Evolutionary conservation across 345 rosid species (phyloP).

Genomic region (Bruguiera parviflora): DNA sequence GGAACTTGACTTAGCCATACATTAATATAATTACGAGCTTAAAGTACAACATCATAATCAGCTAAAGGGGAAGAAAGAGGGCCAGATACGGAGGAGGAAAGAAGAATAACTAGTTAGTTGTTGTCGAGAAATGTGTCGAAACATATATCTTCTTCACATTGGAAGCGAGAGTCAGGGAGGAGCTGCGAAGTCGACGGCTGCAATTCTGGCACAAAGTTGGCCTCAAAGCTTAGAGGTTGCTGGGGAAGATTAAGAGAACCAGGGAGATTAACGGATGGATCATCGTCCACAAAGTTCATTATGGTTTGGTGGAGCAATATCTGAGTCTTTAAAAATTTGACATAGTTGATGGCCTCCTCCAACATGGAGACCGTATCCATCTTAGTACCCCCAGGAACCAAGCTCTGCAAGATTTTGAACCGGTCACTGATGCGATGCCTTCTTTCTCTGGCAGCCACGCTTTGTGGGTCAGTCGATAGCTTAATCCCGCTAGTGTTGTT

Average conservation of each 20-base stretch:
- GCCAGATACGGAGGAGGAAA: background rate
- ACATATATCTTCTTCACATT: background rate
- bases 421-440: slow-evolving; percentile 81
- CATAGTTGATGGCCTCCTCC: slow-evolving; percentile 81
- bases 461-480: slow-evolving; percentile 86
- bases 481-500: slow-evolving; percentile 26
- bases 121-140: background rate
- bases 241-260: slow-evolving; percentile 2
- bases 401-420: slow-evolving; percentile 76
- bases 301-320: slow-evolving; percentile 64
- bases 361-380: slow-evolving; percentile 93
- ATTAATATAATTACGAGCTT: no score
- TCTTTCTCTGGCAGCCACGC: slow-evolving; percentile 86
- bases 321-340: slow-evolving; percentile 81
- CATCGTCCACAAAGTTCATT: slow-evolving; percentile 25
- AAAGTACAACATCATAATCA: background rate
- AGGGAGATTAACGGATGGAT: slow-evolving; percentile 4
- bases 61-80: background rate
- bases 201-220: slow-evolving; percentile 13
- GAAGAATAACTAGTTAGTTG: background rate
- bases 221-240: slow-evolving; percentile 7
- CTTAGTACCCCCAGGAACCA: slow-evolving; percentile 83
- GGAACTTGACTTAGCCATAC: no score
- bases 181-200: slow-evolving; percentile 7
- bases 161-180: slow-evolving; percentile 25